A percentile compares a stretch with the other conserved stretches of the same genome.
Evolutionary conservation across 1,284 basidiomycete genomes (phyloP).

Genomic region (Hemileia vastatrix): DNA sequence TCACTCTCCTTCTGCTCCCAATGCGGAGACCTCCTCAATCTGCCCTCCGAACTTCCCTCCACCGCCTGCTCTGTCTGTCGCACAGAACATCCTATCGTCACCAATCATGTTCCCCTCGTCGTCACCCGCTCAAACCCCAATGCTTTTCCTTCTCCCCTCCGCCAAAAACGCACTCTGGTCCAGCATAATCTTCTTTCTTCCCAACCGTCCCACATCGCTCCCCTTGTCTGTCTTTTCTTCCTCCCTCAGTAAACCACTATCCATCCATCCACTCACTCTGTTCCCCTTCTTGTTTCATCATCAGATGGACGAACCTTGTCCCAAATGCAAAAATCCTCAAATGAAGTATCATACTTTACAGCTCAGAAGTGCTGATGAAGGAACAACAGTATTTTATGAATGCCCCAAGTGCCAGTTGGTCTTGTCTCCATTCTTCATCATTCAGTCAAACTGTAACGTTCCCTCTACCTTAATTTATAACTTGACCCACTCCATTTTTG

Average conservation of each 20-base stretch:
- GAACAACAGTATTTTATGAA: slow-evolving; percentile 44
- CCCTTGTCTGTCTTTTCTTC: slow-evolving; percentile 18
- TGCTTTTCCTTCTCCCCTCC: slow-evolving; percentile 81
- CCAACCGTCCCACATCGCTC: slow-evolving; percentile 12
- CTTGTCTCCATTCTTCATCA: too few relatives aligned
- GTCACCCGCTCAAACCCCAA: slow-evolving; percentile 82
- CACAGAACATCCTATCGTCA: too few relatives aligned
- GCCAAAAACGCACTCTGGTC: slow-evolving; percentile 66
- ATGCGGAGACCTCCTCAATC: too few relatives aligned
- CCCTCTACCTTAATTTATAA: too few relatives aligned
- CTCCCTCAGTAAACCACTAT: slow-evolving; percentile 12
- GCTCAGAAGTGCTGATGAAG: slow-evolving; percentile 47
- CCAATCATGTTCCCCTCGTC: too few relatives aligned
- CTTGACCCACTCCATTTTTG: too few relatives aligned
- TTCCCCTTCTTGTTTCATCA: slow-evolving; percentile 18
- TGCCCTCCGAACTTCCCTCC: too few relatives aligned
- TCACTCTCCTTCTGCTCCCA: too few relatives aligned
- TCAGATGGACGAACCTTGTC: slow-evolving; percentile 85
- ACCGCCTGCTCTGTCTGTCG: too few relatives aligned
- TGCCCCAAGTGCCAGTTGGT: slow-evolving; percentile 42
- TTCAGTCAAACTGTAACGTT: too few relatives aligned
- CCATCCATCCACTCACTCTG: neutral
- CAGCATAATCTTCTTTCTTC: neutral
- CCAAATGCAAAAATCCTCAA: slow-evolving; percentile 54
- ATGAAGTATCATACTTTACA: slow-evolving; percentile 48